Percentiles rank a stretch among this genome's conserved stretches.
These are phyloP conservation scores for Vaccinium myrtillus DNA, from an alignment of 148 eudicot genomes.

Conservation along the genomic window DNA sequence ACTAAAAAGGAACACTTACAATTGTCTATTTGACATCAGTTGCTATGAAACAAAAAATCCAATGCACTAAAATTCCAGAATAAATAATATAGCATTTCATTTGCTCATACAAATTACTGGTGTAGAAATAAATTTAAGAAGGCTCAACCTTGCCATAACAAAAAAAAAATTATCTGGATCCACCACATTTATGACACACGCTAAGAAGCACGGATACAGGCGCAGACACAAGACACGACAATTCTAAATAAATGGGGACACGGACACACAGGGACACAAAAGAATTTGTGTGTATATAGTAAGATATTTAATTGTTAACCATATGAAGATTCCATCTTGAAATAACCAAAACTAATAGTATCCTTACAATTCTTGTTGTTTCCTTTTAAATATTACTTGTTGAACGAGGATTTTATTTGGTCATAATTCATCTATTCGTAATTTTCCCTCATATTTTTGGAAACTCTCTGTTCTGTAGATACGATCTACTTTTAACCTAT, in stretches of 20 bases:
- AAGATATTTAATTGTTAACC: not conserved
- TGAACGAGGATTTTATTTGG: not conserved
- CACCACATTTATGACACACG: too few relatives aligned
- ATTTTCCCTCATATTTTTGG: not conserved
- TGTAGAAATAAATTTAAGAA: not conserved
- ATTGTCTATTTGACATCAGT: not conserved
- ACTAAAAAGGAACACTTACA: not conserved
- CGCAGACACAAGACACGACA: not conserved
- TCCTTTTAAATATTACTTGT: not conserved
- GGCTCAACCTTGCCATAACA: not conserved
- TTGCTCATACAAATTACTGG: not conserved
- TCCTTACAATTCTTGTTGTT: not conserved
- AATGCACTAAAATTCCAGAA: not conserved
- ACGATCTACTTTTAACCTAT: too few relatives aligned
- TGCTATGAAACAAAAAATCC: not conserved
- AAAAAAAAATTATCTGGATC: too few relatives aligned
- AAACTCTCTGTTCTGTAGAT: too few relatives aligned
- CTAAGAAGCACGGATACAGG: not conserved
- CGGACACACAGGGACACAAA: not conserved
- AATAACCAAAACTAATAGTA: not conserved
- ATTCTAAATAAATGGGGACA: not conserved
- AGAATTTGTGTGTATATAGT: not conserved
- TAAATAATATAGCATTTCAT: not conserved
- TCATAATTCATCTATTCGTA: not conserved
- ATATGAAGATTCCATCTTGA: not conserved